Conservation (phyloP, 352 stramenopile species). For the Hyaloperonospora arabidopsidis region DNA sequence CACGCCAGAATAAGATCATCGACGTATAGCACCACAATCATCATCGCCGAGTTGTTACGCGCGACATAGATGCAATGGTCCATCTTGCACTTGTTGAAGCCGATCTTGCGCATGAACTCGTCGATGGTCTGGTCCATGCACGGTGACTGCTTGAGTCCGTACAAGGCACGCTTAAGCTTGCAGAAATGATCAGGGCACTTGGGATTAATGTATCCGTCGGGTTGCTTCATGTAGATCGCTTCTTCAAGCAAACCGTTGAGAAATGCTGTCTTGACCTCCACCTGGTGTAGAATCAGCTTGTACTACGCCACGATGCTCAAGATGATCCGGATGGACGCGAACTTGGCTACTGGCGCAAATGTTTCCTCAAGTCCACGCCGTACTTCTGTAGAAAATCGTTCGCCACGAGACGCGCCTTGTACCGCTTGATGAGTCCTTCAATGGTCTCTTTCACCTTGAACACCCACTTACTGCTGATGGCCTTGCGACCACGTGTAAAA, state of each 20-base stretch:
- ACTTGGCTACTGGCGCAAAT: constrained; percentile 1
- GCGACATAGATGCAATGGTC: constrained; percentile 3
- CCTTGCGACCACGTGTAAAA: neutral
- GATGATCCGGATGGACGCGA: constrained; percentile 1
- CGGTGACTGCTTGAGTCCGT: neutral
- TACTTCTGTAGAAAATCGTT: constrained; percentile 5
- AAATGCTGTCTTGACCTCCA: constrained; percentile 4
- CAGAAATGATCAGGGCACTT: neutral
- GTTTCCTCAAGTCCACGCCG: neutral
- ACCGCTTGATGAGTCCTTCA: neutral
- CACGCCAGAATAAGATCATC: constrained; percentile 8
- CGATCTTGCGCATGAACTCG: neutral
- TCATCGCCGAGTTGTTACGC: constrained; percentile 7
- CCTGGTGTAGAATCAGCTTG: constrained; percentile 2
- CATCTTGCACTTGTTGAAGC: neutral
- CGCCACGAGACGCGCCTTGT: constrained; percentile 1
- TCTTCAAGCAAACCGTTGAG: neutral
- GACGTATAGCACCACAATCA: constrained; percentile 10
- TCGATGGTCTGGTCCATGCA: neutral
- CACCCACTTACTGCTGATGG: neutral
- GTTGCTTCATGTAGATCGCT: neutral
- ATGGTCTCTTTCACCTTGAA: neutral
- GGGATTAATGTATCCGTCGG: neutral
- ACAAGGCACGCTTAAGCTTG: neutral
- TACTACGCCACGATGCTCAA: constrained; percentile 1